phyloP scores from a whole-genome alignment of 176 grass and related monocot species.

The Oropetium thomaeum region DNA sequence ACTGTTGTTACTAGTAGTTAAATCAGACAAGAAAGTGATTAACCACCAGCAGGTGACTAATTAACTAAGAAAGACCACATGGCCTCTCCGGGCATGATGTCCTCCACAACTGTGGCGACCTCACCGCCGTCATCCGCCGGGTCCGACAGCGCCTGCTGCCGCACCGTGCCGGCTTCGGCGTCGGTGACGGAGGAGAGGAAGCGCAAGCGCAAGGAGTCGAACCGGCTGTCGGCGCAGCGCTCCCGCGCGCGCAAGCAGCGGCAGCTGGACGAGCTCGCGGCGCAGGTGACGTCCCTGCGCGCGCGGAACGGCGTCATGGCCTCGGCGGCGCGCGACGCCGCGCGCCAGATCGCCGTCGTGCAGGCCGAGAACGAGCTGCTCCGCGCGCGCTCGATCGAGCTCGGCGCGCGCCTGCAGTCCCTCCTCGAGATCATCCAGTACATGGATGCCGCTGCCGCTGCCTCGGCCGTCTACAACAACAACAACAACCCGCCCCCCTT shows the following conservation, averaged over 20 bases:
- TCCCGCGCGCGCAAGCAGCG: constrained; percentile 64
- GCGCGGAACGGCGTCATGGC: constrained; percentile 44
- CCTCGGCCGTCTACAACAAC: neutral
- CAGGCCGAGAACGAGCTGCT: constrained; percentile 62
- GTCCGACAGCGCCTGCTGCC: neutral
- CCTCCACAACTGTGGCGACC: neutral
- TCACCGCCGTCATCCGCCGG: constrained; percentile 1
- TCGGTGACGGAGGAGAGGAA: constrained; percentile 49
- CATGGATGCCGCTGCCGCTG: constrained; percentile 9
- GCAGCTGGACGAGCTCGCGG: constrained; percentile 49
- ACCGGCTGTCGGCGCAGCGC: constrained; percentile 72
- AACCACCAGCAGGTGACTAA: constrained; percentile 25
- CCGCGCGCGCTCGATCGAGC: constrained; percentile 41
- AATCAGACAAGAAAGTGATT: constrained; percentile 6
- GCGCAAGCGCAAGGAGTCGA: constrained; percentile 75
- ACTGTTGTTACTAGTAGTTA: neutral
- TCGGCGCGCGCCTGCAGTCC: constrained; percentile 39
- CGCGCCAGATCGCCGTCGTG: constrained; percentile 27
- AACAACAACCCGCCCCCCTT: neutral
- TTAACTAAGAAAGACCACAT: constrained; percentile 38
- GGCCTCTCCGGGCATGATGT: constrained; percentile 36
- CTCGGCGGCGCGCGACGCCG: constrained; percentile 14
- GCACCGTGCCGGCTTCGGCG: neutral
- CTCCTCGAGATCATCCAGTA: constrained; percentile 28
- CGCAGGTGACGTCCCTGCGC: constrained; percentile 37